Conservation (phyloP, 164 flowering plant species). For the Magnolia changhungtana region DNA sequence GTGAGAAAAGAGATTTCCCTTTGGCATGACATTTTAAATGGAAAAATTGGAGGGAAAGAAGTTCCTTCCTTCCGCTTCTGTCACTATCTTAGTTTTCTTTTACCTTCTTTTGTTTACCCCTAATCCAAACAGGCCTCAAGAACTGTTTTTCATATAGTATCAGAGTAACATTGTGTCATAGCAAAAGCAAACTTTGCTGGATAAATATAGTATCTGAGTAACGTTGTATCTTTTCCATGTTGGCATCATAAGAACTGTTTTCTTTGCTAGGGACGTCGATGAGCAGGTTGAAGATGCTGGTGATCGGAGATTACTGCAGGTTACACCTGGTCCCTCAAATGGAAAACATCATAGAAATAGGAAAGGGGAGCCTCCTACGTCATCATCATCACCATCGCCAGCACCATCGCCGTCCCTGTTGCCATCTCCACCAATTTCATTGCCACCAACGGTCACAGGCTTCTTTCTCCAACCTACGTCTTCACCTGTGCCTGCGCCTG, state of each 20-base stretch:
- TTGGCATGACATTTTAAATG: too few species aligned
- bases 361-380: not conserved
- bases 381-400: constrained; percentile 16
- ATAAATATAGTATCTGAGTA: too few species aligned
- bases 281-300: constrained; percentile 12
- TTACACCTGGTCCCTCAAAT: constrained; percentile 9
- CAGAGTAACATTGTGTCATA: too few species aligned
- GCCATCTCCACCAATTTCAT: constrained; percentile 9
- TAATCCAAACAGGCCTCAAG: too few species aligned
- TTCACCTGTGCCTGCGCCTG: constrained; percentile 15
- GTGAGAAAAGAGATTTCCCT: too few species aligned
- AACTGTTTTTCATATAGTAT: too few species aligned
- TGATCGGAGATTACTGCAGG: constrained; percentile 31
- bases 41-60: too few species aligned
- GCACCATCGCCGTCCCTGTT: constrained; percentile 8
- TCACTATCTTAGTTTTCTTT: too few species aligned
- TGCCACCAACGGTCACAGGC: constrained; percentile 14
- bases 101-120: too few species aligned
- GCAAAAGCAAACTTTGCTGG: too few species aligned
- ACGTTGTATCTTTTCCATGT: not conserved
- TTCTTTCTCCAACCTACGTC: not conserved
- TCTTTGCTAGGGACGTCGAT: constrained; percentile 13
- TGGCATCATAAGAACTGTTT: not conserved
- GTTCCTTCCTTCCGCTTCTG: too few species aligned
- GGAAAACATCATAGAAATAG: not conserved